phyloP scores from a whole-genome alignment of 164 flowering plant genomes.

The Protea cynaroides region DNA sequence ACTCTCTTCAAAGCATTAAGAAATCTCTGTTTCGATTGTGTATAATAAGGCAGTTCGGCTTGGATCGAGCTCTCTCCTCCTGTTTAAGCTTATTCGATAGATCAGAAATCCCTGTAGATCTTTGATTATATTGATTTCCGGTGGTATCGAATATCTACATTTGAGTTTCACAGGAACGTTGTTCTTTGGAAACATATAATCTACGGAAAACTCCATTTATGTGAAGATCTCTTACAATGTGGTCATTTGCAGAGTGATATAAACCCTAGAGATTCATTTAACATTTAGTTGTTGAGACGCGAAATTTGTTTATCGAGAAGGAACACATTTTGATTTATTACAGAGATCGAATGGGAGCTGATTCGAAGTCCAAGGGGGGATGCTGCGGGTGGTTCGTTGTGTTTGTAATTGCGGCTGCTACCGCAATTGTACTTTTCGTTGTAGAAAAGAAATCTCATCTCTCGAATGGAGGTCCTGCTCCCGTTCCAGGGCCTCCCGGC shows the following conservation, averaged over 20 bases:
- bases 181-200: no score
- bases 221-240: slow-evolving; percentile 2
- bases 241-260: not conserved
- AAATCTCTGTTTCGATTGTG: not conserved
- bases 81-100: not conserved
- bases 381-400: slow-evolving; percentile 59
- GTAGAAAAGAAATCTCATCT: slow-evolving; percentile 29
- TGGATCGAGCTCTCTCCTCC: not conserved
- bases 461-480: slow-evolving; percentile 24
- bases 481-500: slow-evolving; percentile 92
- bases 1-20: no score
- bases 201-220: not conserved
- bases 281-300: not conserved
- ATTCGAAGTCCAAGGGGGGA: slow-evolving; percentile 43
- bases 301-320: not conserved
- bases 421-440: slow-evolving; percentile 39
- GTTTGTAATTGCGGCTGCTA: slow-evolving; percentile 35
- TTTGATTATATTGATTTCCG: not conserved
- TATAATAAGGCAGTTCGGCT: no score
- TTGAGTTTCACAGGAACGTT: not conserved
- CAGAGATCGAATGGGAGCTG: slow-evolving; percentile 39
- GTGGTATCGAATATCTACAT: not conserved
- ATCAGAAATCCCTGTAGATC: not conserved
- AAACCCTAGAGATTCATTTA: slow-evolving; percentile 3
- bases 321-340: not conserved